A percentile compares a stretch with the other conserved stretches of the same genome.
phyloP scores from a whole-genome alignment of 208 protist genomes.

The Acanthamoeba quina region DNA sequence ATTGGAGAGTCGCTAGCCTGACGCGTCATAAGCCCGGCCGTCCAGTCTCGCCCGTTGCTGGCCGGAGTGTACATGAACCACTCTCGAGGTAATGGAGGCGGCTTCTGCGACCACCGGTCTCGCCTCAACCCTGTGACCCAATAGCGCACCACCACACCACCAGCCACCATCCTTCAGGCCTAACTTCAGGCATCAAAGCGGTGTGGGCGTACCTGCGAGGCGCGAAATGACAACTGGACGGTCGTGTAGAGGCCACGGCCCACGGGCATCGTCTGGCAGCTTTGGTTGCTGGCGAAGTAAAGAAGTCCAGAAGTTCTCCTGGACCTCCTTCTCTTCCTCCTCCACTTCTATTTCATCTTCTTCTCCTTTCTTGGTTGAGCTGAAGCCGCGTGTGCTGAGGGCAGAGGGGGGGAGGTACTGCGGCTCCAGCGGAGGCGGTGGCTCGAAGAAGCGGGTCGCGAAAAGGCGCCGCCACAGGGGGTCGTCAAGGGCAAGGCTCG shows the following conservation, averaged over 20 bases:
- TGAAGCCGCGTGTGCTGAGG: not conserved
- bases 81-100: not conserved
- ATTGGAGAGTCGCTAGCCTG: not conserved
- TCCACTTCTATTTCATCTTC: not conserved
- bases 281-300: not conserved
- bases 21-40: not conserved
- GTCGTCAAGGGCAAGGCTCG: not conserved
- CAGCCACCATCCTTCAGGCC: no score
- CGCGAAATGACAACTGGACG: not conserved
- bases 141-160: no score
- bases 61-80: not conserved
- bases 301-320: not conserved
- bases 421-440: not conserved
- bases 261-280: not conserved
- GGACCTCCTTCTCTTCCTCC: not conserved
- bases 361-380: not conserved
- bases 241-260: not conserved
- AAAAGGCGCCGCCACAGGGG: conserved; percentile 1
- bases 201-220: not conserved
- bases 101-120: not conserved
- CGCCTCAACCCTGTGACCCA: not conserved
- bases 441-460: not conserved
- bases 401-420: not conserved
- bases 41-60: not conserved
- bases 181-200: no score